Conservation (phyloP, 176 grass and related monocot genomes). For the Melocanna baccifera region DNA sequence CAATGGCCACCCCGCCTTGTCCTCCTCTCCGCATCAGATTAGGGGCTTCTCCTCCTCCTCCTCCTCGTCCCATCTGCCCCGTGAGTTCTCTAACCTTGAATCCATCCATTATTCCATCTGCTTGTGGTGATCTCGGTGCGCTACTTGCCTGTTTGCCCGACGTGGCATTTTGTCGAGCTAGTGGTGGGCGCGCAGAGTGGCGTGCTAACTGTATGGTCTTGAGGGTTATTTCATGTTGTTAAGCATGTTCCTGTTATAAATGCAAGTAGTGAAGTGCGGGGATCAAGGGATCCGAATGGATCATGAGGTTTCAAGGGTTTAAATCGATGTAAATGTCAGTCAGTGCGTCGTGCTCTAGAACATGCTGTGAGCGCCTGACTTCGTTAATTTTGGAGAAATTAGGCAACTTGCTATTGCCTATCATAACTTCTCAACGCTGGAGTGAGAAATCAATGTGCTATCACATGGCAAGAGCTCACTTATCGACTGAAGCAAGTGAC, state of each 20-base stretch:
- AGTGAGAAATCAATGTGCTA: conserved; percentile 31
- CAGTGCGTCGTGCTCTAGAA: neutral
- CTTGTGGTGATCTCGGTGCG: neutral
- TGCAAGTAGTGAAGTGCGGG: neutral
- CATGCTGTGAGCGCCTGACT: neutral
- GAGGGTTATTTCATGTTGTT: neutral
- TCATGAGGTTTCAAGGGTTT: conserved; percentile 17
- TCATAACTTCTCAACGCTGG: conserved; percentile 25
- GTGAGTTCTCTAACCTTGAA: neutral
- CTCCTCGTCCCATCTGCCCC: neutral
- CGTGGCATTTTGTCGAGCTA: conserved; percentile 45
- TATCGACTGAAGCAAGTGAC: conserved; percentile 67
- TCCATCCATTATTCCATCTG: accelerated
- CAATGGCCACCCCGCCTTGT: neutral
- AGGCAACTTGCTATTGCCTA: conserved; percentile 32
- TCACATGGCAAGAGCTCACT: conserved; percentile 29
- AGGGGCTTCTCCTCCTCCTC: conserved; percentile 55
- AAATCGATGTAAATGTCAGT: neutral
- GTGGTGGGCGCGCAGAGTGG: conserved; percentile 15
- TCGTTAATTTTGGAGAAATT: conserved; percentile 27
- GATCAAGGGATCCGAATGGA: neutral
- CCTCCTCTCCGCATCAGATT: conserved; percentile 2
- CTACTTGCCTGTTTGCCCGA: neutral
- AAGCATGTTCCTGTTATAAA: neutral
- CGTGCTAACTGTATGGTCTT: neutral